Base-by-base conservation (phyloP, 2,329 filamentous ascomycete species). In the Alternaria panax region DNA sequence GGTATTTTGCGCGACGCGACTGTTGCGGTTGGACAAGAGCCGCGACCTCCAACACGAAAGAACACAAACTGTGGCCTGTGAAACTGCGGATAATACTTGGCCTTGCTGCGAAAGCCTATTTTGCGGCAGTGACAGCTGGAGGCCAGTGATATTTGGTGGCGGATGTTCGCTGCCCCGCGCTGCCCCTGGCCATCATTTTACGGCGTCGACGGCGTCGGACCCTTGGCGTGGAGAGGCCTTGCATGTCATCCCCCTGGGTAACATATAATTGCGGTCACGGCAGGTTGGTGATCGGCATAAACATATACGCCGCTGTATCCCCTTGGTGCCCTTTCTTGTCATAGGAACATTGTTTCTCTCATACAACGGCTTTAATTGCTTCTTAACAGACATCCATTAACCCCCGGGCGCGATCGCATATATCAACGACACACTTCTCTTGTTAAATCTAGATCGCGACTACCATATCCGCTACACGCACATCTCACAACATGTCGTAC, bases 241-340 rank as follows among this genome's bases (percentile, higher is more conserved):
- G 57, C 52, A 45, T 41, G 53, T 25, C 45, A 32, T 48, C 54
- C 51, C 66, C 68, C 67, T 70, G 68, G 60, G 53, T 58, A 51
- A 61, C 54, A 62, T 69, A 66, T 67, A 67, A 65, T 62, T 55
- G 57, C 57, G 60, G 61, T 54, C 54, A 54, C 63, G 42, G 60
- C 59, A 64, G 59, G 61, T 62, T 54, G 62, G 53, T 60, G 62
- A 62, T 65, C 63, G 57, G 63, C 65, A 68, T 68, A 66, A 67
- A 59, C 59, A 63, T 52, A 55, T 57, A 61, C 60, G 58, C 57
- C 58, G 64, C 53, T 61, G 60, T 59, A 45, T 43, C 58, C 50
- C 57, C 65, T 60, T 60, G 61, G 65, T 57, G 59, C 62, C 51
- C 48, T 59, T 55, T 60, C 41, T 59, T 54, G 51, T 57, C 62